Base-by-base conservation (phyloP, 805 yeast genomes). In the Kazachstania africana region DNA sequence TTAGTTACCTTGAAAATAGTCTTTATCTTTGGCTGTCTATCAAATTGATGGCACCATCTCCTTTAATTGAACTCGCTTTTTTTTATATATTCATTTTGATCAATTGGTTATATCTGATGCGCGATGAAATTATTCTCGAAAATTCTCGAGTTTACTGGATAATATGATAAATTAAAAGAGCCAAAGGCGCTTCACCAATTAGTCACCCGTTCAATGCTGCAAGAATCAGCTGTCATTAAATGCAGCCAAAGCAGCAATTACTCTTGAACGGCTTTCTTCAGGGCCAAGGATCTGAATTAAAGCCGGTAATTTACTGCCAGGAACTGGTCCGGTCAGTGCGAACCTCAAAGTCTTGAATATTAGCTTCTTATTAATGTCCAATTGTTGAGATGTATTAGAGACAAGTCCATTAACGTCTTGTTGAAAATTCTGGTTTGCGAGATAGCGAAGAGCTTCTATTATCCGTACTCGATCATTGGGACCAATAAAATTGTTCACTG, bases 301-400 rank as follows among this genome's bases (percentile, higher is more conserved):
- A 4, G 63, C 57, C 0, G 78, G 79, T 4, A 85, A 59, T 12
- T 74, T 72, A 18, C 78, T 59, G 1, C 95, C 95, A 0, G 94
- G 65, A 4, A 62, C 62, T 6, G 75, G 70, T 0, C 82, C 93
- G 10, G 82, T 66, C 16, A 84, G 49, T 0, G 87, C 87, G 40
- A 63, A 75, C 35, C 95, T 61, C 10, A 81, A 45, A 0, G 73
- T 44, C 42, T 70, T 72, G 47, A 71, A 79, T 1, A 80, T 53
- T 1, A 60, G 50, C 34, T 62, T 68, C 16, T 47, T 44, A 6
- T 44, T 36, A 2, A 43, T 17, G 1, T 37, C 27, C 2, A 33
- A 10, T 17, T 37, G 37, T 8, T 22, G 5, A 4, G 8, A 10
- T 19, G 35, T 37, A 8, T 20, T 6, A 4, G 6, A 10, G 12